Base-by-base conservation (phyloP, 441 rosid species). In the Populus trichocarpa region DNA sequence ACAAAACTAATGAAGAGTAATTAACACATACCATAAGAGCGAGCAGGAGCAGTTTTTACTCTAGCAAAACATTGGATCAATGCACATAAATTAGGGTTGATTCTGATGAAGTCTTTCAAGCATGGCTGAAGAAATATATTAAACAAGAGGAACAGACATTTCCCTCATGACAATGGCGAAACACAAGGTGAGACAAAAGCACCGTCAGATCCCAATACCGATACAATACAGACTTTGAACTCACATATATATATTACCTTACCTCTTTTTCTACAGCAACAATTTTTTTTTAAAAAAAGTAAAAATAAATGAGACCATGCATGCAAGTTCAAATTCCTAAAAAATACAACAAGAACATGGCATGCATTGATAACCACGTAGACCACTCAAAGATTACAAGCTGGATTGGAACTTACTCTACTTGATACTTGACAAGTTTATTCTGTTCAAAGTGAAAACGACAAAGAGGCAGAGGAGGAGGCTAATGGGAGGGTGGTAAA, bases 131-230 rank as follows among this genome's bases (percentile, higher is more conserved):
- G 16, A 59, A 28, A 2, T 26, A 33, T 63, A 12, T 42, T 4
- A 71, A 72, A 53, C 73, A 80, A 13, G 64, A 70, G 69, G 50
- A 33, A 72, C 76, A 69, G 70, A 75, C 81, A 76, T 76, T 33
- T 59, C 74, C 81, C 66, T 32, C 20, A 40, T 30, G 80, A 71
- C 76, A 77, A 0, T 76, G 82, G 64, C 35, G 83, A 72, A 76
- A 85, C 81, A 73, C 77, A 42, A 74, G 69, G 74, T 4, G 75
- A 78, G 84, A 79, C 85, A 78, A 71, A 57, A 75, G 10, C 84
- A 75, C 80, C 80, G 81, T 76, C 84, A 57, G 80, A 83, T 79
- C 85, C 75, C 84, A 70, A 77, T 46, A 76, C 68, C 83, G 72
- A 79, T 75, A 65, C 72, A 38, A 76, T 8, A 61, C 63, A 53